Evolutionary conservation across 108 stramenopile genomes (phyloP).

Genomic region (Cyclotella choctawhatcheeana): DNA sequence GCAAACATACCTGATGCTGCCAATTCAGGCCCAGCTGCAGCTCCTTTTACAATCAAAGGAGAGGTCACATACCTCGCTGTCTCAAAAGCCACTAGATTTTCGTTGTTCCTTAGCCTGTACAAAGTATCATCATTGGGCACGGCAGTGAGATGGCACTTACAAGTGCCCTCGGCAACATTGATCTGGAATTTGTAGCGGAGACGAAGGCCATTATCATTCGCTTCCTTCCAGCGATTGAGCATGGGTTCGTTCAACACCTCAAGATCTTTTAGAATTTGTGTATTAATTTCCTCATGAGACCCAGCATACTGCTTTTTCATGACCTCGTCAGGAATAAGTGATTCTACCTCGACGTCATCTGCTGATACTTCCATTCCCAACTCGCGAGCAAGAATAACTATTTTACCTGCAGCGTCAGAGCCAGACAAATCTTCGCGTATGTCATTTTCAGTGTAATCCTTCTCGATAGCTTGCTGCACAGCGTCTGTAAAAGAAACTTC

Average conservation of each 20-base stretch:
- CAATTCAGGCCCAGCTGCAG: conserved; percentile 82
- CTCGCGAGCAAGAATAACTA: conserved; percentile 62
- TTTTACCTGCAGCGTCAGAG: conserved; percentile 49
- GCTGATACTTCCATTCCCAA: conserved; percentile 56
- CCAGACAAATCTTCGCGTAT: conserved; percentile 63
- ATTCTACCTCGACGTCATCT: conserved; percentile 78
- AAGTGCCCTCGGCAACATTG: conserved; percentile 60
- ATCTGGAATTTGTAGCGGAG: conserved; percentile 87
- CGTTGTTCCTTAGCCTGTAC: conserved; percentile 64
- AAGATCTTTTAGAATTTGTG: conserved; percentile 54
- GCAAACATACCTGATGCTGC: conserved; percentile 87
- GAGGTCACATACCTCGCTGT: conserved; percentile 71
- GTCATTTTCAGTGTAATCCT: conserved; percentile 71
- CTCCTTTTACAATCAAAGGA: conserved; percentile 87
- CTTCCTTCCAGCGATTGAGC: conserved; percentile 63
- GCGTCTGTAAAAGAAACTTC: conserved; percentile 64
- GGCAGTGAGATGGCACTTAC: conserved; percentile 45
- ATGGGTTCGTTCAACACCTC: conserved; percentile 55
- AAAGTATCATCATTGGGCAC: conserved; percentile 62
- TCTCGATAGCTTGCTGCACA: conserved; percentile 60
- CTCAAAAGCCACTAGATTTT: conserved; percentile 73
- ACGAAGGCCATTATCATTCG: conserved; percentile 41
- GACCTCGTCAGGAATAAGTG: conserved; percentile 63
- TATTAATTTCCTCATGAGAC: conserved; percentile 38
- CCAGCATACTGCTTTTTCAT: conserved; percentile 50